Evolutionary conservation across 139 green algal species (phyloP).

Genomic region (Coccomyxa sp.): DNA sequence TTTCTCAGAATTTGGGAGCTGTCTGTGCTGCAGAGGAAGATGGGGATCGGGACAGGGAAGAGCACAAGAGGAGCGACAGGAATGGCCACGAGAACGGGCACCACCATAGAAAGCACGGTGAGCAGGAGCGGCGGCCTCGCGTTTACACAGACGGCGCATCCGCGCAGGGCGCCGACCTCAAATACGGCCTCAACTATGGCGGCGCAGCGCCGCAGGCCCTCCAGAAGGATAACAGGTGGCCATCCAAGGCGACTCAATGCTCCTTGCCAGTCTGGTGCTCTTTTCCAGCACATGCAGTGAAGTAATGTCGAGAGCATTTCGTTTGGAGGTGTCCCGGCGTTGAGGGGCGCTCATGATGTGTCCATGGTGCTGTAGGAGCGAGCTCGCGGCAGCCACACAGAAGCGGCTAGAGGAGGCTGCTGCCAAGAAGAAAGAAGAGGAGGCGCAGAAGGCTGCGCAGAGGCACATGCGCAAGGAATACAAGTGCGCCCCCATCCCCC

Average conservation of each 20-base stretch:
- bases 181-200: constrained; percentile 34
- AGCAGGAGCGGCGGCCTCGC: not conserved
- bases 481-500: constrained; percentile 11
- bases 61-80: too few species aligned
- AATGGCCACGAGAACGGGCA: too few species aligned
- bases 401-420: constrained; percentile 61
- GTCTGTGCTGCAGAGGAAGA: too few species aligned
- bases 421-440: constrained; percentile 35
- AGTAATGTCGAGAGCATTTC: not conserved
- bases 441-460: constrained; percentile 43
- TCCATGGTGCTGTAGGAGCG: constrained; percentile 3
- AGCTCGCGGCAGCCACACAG: constrained; percentile 33
- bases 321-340: not conserved
- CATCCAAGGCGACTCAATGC: not conserved
- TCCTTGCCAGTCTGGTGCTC: not conserved
- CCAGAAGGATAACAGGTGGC: constrained; percentile 21
- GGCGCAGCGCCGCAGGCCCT: constrained; percentile 13
- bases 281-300: not conserved
- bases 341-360: not conserved
- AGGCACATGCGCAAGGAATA: constrained; percentile 43
- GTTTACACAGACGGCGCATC: constrained; percentile 26
- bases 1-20: too few species aligned
- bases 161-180: constrained; percentile 15
- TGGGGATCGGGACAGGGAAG: too few species aligned
- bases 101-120: not conserved